Evolutionary conservation across 108 stramenopile genomes (phyloP).

Genomic region (Discostella pseudostelligera): DNA sequence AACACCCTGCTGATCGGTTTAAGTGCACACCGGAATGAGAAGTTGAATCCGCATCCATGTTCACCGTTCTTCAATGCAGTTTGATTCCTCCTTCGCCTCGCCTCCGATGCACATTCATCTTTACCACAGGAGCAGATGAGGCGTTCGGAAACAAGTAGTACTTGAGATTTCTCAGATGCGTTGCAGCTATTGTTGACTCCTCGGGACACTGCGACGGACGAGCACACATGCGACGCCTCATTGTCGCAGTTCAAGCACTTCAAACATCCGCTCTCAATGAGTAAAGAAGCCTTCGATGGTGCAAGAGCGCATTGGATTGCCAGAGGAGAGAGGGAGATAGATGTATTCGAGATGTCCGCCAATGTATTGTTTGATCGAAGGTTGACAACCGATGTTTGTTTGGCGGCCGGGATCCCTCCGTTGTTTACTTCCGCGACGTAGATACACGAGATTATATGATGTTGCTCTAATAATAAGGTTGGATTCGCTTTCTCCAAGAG

Average conservation of each 20-base stretch:
- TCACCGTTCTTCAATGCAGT: not conserved
- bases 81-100: constrained; percentile 3
- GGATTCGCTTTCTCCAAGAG: not conserved
- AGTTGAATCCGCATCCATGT: constrained; percentile 1
- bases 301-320: not conserved
- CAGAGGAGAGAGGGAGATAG: not conserved
- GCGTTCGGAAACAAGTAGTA: constrained; percentile 1
- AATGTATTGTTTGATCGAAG: not conserved
- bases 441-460: not conserved
- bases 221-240: constrained; percentile 6
- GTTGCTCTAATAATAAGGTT: not conserved
- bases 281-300: not conserved
- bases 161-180: not conserved
- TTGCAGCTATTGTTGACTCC: not conserved
- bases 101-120: constrained; percentile 3
- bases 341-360: not conserved
- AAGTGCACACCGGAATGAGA: constrained; percentile 2
- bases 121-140: constrained; percentile 7
- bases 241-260: constrained; percentile 2
- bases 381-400: constrained; percentile 1
- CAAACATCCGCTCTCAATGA: not conserved
- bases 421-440: constrained; percentile 2
- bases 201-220: constrained; percentile 7
- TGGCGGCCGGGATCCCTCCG: not conserved
- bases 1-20: not conserved